These are phyloP conservation scores for Fereydounia khargensis DNA, from an alignment of 1,284 basidiomycete species.

Conservation along the genomic window DNA sequence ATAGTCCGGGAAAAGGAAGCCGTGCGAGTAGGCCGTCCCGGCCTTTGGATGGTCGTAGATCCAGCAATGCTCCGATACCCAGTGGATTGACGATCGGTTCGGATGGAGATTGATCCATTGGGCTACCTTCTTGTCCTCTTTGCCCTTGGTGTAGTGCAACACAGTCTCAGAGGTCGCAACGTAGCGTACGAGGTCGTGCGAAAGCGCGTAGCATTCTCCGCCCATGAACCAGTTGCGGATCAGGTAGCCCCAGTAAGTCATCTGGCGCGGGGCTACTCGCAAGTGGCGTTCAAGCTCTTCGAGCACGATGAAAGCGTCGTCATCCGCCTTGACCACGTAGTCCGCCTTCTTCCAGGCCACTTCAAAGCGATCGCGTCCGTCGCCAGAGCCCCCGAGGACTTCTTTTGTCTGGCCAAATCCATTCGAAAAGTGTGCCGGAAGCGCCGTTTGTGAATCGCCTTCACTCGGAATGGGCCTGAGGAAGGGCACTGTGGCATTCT, in stretches of 20 bases:
- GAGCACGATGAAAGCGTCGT: constrained; percentile 52
- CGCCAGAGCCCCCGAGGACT: constrained; percentile 16
- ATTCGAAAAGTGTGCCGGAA: neutral
- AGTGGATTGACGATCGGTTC: constrained; percentile 73
- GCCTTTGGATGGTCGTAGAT: constrained; percentile 96
- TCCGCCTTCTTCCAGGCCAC: constrained; percentile 55
- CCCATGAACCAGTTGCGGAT: constrained; percentile 94
- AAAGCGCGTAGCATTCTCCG: constrained; percentile 89
- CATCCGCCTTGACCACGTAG: constrained; percentile 56
- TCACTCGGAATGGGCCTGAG: constrained; percentile 19
- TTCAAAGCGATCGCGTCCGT: constrained; percentile 24
- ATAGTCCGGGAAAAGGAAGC: constrained; percentile 93
- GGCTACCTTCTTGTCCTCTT: constrained; percentile 89
- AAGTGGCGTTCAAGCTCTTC: constrained; percentile 55
- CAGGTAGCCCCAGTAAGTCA: constrained; percentile 64
- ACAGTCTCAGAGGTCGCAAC: constrained; percentile 72
- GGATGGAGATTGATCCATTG: constrained; percentile 92
- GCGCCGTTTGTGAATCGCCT: neutral
- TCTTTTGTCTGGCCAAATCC: constrained; percentile 25
- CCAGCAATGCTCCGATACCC: constrained; percentile 91
- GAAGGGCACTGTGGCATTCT: constrained; percentile 84
- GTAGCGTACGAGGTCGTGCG: constrained; percentile 86
- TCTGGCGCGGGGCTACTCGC: constrained; percentile 44
- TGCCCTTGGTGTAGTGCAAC: constrained; percentile 71
- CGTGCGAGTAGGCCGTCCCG: constrained; percentile 85